Conservation (phyloP, 805 yeast species). For the Saccharomycopsis sp. region DNA sequence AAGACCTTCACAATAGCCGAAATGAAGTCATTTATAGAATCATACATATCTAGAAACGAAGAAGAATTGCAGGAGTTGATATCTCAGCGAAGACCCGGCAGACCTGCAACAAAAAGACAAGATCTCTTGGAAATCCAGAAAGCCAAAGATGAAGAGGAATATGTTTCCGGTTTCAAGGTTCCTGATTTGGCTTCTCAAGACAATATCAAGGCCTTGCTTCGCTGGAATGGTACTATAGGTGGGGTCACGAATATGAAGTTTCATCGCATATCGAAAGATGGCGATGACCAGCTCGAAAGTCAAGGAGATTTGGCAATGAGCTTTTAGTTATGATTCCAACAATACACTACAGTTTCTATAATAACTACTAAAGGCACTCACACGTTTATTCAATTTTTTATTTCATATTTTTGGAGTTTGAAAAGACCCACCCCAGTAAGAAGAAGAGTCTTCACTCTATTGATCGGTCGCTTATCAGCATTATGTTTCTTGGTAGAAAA, state of each 20-base stretch:
- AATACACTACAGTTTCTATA: too few relatives aligned
- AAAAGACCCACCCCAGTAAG: too few relatives aligned
- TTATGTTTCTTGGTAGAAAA: too few relatives aligned
- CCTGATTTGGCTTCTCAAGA: slow-evolving; percentile 62
- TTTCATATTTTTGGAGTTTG: too few relatives aligned
- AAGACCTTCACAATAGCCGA: slow-evolving; percentile 47
- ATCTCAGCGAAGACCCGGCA: slow-evolving; percentile 67
- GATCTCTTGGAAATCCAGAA: slow-evolving; percentile 52
- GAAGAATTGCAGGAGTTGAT: slow-evolving; percentile 62
- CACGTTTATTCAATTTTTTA: too few relatives aligned
- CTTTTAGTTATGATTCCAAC: too few relatives aligned
- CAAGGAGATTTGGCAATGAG: too few relatives aligned
- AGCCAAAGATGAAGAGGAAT: slow-evolving; percentile 54
- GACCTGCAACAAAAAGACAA: slow-evolving; percentile 73
- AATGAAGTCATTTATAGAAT: slow-evolving; percentile 49
- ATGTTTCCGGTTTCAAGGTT: slow-evolving; percentile 55
- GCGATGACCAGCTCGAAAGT: too few relatives aligned
- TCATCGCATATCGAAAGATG: slow-evolving; percentile 23
- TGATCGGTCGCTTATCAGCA: too few relatives aligned
- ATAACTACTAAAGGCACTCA: too few relatives aligned
- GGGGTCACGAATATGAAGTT: slow-evolving; percentile 58
- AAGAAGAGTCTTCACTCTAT: too few relatives aligned
- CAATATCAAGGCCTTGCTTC: slow-evolving; percentile 50
- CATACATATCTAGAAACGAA: slow-evolving; percentile 59
- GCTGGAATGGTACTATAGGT: slow-evolving; percentile 81